A percentile compares a stretch with the other conserved stretches of the same genome.
Evolutionary conservation across 1,284 basidiomycete genomes (phyloP).

Genomic region (Kwoniella shivajii): DNA sequence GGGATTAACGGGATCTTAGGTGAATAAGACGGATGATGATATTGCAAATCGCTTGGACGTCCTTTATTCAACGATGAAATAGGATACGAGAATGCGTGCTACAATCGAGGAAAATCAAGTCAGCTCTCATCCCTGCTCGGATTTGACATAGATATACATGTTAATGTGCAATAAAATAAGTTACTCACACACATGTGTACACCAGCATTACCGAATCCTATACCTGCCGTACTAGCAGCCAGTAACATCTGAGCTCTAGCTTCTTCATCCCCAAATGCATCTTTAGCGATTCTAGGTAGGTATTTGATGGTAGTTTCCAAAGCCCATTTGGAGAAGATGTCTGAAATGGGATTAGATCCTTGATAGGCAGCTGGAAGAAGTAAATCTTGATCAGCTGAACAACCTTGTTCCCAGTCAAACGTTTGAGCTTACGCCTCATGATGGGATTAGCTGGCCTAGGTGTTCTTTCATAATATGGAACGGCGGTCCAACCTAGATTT

Average conservation of each 20-base stretch:
- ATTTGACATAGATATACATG: neutral
- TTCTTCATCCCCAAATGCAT: constrained; percentile 72
- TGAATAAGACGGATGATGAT: constrained; percentile 72
- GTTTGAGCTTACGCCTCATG: constrained; percentile 63
- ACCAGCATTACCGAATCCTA: constrained; percentile 92
- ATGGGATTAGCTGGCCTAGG: constrained; percentile 90
- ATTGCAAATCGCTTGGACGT: constrained; percentile 78
- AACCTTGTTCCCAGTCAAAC: neutral
- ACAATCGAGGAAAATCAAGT: neutral
- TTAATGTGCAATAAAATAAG: neutral
- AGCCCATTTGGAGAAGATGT: constrained; percentile 96
- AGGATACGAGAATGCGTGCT: constrained; percentile 50
- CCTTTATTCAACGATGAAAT: constrained; percentile 95
- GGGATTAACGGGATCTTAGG: constrained; percentile 87
- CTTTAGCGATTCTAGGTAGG: constrained; percentile 81
- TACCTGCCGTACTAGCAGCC: constrained; percentile 71
- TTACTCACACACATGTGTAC: constrained; percentile 71
- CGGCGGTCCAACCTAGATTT: constrained; percentile 44
- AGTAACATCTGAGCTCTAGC: constrained; percentile 87
- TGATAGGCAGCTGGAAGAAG: constrained; percentile 69
- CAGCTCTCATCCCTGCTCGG: neutral
- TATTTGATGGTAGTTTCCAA: constrained; percentile 86
- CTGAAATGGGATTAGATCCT: constrained; percentile 92
- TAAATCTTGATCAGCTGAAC: neutral
- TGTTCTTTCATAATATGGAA: constrained; percentile 75